Conservation (phyloP, 495 filamentous ascomycete genomes). For the Chaetomidium leptoderma region DNA sequence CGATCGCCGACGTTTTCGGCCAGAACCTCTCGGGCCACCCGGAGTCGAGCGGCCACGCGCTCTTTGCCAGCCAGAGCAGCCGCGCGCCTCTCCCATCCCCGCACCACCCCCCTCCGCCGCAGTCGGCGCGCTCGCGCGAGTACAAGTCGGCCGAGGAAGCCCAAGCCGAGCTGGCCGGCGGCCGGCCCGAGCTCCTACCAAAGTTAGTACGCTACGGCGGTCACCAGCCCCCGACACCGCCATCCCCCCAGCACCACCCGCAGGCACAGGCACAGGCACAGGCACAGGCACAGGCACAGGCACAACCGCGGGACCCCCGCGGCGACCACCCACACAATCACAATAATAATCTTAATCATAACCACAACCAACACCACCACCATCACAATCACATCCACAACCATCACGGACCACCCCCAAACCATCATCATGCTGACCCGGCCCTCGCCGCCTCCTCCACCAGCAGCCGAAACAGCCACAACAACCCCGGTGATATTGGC, state of each 20-base stretch:
- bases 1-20: slow-evolving; percentile 90
- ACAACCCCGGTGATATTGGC: too few relatives aligned
- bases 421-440: slow-evolving; percentile 11
- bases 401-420: not conserved
- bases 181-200: slow-evolving; percentile 84
- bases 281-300: slow-evolving; percentile 44
- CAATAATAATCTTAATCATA: slow-evolving; percentile 2
- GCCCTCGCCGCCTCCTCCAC: not conserved
- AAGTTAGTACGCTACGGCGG: slow-evolving; percentile 93
- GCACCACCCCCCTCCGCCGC: slow-evolving; percentile 48
- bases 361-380: slow-evolving; percentile 2
- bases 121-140: slow-evolving; percentile 65
- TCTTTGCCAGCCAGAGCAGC: slow-evolving; percentile 30
- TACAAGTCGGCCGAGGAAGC: slow-evolving; percentile 95
- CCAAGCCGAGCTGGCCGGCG: slow-evolving; percentile 81
- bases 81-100: slow-evolving; percentile 68
- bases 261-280: slow-evolving; percentile 45
- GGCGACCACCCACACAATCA: not conserved
- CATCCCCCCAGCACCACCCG: slow-evolving; percentile 63
- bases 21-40: slow-evolving; percentile 68
- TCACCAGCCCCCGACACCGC: slow-evolving; percentile 85
- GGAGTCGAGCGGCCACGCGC: slow-evolving; percentile 67
- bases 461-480: slow-evolving; percentile 7
- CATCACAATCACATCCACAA: not conserved
- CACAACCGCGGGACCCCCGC: slow-evolving; percentile 8